Conservation (phyloP, 2,329 filamentous ascomycete species). For the Nemania sp. region DNA sequence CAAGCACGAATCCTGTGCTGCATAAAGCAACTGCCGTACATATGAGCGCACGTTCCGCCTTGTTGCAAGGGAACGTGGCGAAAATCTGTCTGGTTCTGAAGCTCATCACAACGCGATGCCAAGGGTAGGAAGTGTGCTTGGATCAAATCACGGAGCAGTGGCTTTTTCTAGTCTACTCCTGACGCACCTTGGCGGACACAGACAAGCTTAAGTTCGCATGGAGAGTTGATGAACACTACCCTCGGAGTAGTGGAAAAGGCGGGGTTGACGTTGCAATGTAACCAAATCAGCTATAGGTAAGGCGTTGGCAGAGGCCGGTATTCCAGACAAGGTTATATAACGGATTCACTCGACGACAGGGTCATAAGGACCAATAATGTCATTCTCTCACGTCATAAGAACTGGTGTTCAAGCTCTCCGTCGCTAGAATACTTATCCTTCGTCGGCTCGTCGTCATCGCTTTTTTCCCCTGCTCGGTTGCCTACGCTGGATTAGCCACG, state of each 20-base stretch:
- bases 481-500: too few species aligned
- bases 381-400: conserved; percentile 3
- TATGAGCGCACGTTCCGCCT: conserved; percentile 1
- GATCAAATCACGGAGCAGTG: conserved; percentile 4
- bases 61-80: neutral
- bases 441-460: neutral
- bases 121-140: conserved; percentile 4
- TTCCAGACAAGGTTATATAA: conserved; percentile 7
- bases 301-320: neutral
- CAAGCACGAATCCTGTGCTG: too few species aligned
- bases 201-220: conserved; percentile 19
- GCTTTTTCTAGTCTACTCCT: conserved; percentile 6
- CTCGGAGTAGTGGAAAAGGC: conserved; percentile 10
- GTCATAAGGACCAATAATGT: neutral
- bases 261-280: conserved; percentile 21
- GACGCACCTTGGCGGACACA: conserved; percentile 9
- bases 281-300: conserved; percentile 8
- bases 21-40: neutral
- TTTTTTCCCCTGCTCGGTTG: too few species aligned
- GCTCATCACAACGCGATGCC: conserved; percentile 4
- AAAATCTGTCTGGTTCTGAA: conserved; percentile 8
- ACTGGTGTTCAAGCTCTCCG: neutral
- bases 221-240: conserved; percentile 1
- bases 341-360: conserved; percentile 10
- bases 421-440: neutral